Evolutionary conservation across 768 basidiomycete species (phyloP), one percentile per base, ranked within the genome.

Genomic region (Leccinum olivaceopallidum): DNA sequence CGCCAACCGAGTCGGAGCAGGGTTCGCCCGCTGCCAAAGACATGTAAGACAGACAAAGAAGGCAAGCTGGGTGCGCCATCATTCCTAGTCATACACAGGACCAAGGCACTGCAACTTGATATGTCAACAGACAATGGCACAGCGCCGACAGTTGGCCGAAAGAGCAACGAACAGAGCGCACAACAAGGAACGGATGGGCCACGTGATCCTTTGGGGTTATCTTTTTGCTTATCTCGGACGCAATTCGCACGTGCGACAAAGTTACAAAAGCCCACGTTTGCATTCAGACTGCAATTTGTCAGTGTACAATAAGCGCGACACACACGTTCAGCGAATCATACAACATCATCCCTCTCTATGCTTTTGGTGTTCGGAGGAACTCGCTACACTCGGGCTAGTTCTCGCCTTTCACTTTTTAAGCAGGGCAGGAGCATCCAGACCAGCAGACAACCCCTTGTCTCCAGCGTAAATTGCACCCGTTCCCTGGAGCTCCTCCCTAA

Each of bases 391-490:
- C 10, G 28, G 49, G 39, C 34, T 18, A 16, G 55, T 72, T 37
- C 59, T 36, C 22, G 48, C 42, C 47, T 32, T 55, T 69, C 80
- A 87, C 78, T 89, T 88, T 81, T 85, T 82, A 71, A 84, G 79
- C 57, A 94, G 78, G 59, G 85, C 87, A 51, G 94, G 94, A 55
- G 87, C 71, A n/a, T 78, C 85, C 63, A 78, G 73, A 59, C 95
- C 95, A 60, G 83, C 84, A 63, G 94, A 90, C 65, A 96, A 79
- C 52, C 93, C 94, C 75, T 83, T 84, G 63, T 81, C 84, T 56
- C 88, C 92, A 54, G 93, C 94, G 70, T 82, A 97, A 64, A 80
- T 80, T 39, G 83, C 83, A 55, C 85, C 85, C 61, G 80, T 79
- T 60, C 77, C 89, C 57, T 67, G 61, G 66, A 95, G 81, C 77